Percentiles rank a stretch among this genome's conserved stretches.
Evolutionary conservation across 306 rosid genomes (phyloP).

Genomic region (Ammopiptanthus mongolicus): DNA sequence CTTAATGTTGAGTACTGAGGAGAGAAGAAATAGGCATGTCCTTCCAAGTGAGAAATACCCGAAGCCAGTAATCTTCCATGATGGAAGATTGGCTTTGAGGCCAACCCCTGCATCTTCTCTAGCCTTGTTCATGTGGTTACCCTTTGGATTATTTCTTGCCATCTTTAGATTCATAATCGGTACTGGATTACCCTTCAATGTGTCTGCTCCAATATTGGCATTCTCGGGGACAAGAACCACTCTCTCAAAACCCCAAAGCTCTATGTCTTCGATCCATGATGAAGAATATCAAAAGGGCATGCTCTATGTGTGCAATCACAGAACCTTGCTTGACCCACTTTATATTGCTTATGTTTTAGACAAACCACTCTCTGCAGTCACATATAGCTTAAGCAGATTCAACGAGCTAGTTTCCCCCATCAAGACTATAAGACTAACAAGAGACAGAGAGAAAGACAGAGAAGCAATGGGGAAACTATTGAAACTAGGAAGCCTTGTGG

Average conservation of each 20-base stretch:
- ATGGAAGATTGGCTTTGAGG: slow-evolving; percentile 68
- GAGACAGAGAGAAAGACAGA: slow-evolving; percentile 49
- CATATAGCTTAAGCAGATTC: slow-evolving; percentile 58
- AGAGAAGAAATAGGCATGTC: slow-evolving; percentile 47
- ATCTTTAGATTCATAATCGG: slow-evolving; percentile 36
- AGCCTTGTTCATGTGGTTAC: slow-evolving; percentile 59
- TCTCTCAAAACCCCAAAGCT: not conserved
- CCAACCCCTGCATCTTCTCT: slow-evolving; percentile 45
- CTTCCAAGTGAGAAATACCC: slow-evolving; percentile 56
- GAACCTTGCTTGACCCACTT: slow-evolving; percentile 75
- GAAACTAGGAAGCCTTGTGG: slow-evolving; percentile 47
- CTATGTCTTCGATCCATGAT: not conserved
- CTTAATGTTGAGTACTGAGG: slow-evolving; percentile 39
- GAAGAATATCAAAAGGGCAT: slow-evolving; percentile 27
- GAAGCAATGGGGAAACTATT: slow-evolving; percentile 37
- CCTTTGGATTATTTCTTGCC: slow-evolving; percentile 43
- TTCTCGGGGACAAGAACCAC: slow-evolving; percentile 50
- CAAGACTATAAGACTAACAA: slow-evolving; percentile 40
- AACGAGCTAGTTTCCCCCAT: slow-evolving; percentile 52
- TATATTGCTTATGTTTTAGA: slow-evolving; percentile 27
- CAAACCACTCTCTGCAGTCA: slow-evolving; percentile 47
- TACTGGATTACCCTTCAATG: slow-evolving; percentile 32
- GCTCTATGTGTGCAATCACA: slow-evolving; percentile 67
- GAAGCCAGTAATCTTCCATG: slow-evolving; percentile 64
- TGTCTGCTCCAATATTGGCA: slow-evolving; percentile 46